Evolutionary conservation across 305 asterid genomes (phyloP), one percentile per base, ranked within the genome.

Genomic region (Fraxinus baroniana): DNA sequence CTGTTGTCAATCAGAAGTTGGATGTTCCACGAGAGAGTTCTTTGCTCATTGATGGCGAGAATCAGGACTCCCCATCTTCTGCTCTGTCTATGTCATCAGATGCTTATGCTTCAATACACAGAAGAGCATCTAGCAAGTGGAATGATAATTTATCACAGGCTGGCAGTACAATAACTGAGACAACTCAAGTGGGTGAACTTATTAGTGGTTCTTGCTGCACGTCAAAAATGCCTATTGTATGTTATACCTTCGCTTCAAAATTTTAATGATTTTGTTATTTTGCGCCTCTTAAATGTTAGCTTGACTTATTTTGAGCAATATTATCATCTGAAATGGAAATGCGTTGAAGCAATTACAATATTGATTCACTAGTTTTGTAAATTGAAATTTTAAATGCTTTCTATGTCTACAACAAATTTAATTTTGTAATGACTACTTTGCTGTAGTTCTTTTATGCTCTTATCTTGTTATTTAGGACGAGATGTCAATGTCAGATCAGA

Each of bases 91-190:
- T 84, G 78, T 83, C 88, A 64, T 87, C 93, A 80, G 88, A 88
- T 81, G 88, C 89, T 81, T 82, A 82, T 85, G 91, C 86, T 83
- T 86, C 81, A 83, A 91, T 87, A 86, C 94, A 87, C 87, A 85
- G 87, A 88, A 91, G 97, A 87, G 87, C 92, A 88, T 95, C 92
- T 84, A 88, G 94, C 97, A 92, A 91, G 86, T 93, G 94, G 94
- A 94, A 90, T 90, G 98, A 93, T 86, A 97, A 91, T 84, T 80
- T 89, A 83, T 93, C 98, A 77, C 98, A 92, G 89, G 92, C 91
- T 86, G 95, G 97, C 88, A 93, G 95, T 91, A 82, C 94, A 57
- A 85, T 94, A 83, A 93, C 96, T 84, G 97, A 91, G 92, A 89
- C 97, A 72, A 88, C 91, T 88, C 95, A 89, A 86, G 97, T 86